A percentile compares a stretch with the other conserved stretches of the same genome.
phyloP scores from a whole-genome alignment of 495 filamentous ascomycete genomes.

The Mytilinidion resinicola region DNA sequence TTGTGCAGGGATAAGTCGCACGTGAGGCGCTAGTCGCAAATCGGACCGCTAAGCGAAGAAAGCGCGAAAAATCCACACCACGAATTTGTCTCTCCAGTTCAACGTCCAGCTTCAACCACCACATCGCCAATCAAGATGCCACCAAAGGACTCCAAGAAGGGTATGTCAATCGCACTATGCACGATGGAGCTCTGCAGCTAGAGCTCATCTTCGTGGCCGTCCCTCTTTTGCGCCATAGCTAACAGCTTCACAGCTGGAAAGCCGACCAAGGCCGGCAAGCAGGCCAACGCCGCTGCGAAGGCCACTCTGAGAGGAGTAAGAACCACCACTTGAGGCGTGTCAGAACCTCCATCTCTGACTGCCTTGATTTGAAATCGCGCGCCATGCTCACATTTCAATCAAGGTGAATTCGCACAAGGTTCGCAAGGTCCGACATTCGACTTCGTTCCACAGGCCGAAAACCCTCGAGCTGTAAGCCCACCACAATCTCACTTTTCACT shows the following conservation, averaged over 20 bases:
- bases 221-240: neutral
- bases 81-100: neutral
- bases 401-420: constrained; percentile 75
- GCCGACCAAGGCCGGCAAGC: constrained; percentile 52
- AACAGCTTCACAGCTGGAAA: constrained; percentile 36
- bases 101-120: neutral
- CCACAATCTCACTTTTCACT: neutral
- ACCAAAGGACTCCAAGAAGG: constrained; percentile 60
- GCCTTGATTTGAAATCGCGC: constrained; percentile 36
- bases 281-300: constrained; percentile 90
- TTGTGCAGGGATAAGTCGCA: neutral
- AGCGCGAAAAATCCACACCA: neutral
- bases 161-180: constrained; percentile 41
- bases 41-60: constrained; percentile 10
- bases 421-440: constrained; percentile 82
- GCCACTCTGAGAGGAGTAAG: constrained; percentile 84
- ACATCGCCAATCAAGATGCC: constrained; percentile 52
- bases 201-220: neutral
- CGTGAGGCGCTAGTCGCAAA: constrained; percentile 13
- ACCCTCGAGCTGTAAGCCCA: constrained; percentile 64
- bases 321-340: constrained; percentile 33
- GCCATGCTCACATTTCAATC: constrained; percentile 11
- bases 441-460: constrained; percentile 96
- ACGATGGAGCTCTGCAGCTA: neutral
- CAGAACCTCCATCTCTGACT: constrained; percentile 41